phyloP scores from a whole-genome alignment of 2,329 filamentous ascomycete genomes.

The Aspergillus sp. region DNA sequence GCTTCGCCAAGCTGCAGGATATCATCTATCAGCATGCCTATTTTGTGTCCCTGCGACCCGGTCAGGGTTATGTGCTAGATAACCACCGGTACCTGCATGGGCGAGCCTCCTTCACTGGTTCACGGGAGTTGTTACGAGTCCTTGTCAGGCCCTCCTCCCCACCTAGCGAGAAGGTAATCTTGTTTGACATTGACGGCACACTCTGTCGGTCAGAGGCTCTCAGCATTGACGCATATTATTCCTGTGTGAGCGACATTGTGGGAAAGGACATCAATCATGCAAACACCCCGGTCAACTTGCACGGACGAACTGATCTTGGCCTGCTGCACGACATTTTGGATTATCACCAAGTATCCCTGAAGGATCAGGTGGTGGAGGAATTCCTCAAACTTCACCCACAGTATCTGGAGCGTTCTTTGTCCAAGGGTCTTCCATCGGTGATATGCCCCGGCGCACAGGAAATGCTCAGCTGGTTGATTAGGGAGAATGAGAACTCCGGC shows the following conservation, averaged over 20 bases:
- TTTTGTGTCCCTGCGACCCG: slow-evolving; percentile 8
- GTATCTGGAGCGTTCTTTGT: slow-evolving; percentile 14
- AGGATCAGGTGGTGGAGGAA: slow-evolving; percentile 3
- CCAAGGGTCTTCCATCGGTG: slow-evolving; percentile 9
- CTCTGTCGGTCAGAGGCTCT: slow-evolving; percentile 18
- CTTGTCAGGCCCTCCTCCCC: slow-evolving; percentile 10
- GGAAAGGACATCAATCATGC: slow-evolving; percentile 16
- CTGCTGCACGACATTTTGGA: slow-evolving; percentile 16
- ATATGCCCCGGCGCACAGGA: slow-evolving; percentile 12
- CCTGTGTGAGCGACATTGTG: slow-evolving; percentile 15
- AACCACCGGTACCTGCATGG: slow-evolving; percentile 19
- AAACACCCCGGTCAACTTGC: slow-evolving; percentile 16
- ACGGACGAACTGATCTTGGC: slow-evolving; percentile 17
- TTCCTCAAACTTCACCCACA: slow-evolving; percentile 13
- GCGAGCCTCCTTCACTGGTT: slow-evolving; percentile 13
- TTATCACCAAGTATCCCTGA: slow-evolving; percentile 10
- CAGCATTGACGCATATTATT: slow-evolving; percentile 19
- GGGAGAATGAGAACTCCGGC: not conserved
- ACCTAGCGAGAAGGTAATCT: slow-evolving; percentile 3
- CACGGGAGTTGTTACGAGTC: slow-evolving; percentile 14
- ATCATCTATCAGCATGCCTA: slow-evolving; percentile 14
- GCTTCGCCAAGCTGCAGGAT: slow-evolving; percentile 7
- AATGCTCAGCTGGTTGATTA: slow-evolving; percentile 10
- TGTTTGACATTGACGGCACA: slow-evolving; percentile 19
- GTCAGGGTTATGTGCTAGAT: slow-evolving; percentile 17